These are phyloP conservation scores for Mallotus nudiflorus DNA, from an alignment of 345 rosid genomes.

Conservation along the genomic window DNA sequence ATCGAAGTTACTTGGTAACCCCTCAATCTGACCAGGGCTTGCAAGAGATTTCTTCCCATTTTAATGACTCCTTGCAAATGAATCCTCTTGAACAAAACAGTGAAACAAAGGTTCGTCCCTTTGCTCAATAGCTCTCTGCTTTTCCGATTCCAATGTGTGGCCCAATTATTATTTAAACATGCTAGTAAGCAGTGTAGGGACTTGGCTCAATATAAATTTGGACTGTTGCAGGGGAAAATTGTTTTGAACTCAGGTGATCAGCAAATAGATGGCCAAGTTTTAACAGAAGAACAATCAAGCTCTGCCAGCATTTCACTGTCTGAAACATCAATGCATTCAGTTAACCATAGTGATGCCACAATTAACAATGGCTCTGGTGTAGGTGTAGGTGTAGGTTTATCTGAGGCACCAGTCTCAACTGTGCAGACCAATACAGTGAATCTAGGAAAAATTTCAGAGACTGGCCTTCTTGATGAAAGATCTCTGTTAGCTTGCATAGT, in stretches of 20 bases:
- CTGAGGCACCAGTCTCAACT: slow-evolving; percentile 45
- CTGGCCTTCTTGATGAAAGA: slow-evolving; percentile 76
- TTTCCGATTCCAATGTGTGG: slow-evolving; percentile 9
- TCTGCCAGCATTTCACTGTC: slow-evolving; percentile 38
- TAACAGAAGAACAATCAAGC: slow-evolving; percentile 52
- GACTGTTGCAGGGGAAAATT: slow-evolving; percentile 48
- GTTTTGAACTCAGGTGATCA: slow-evolving; percentile 32
- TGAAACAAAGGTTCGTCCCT: slow-evolving; percentile 62
- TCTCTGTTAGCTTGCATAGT: slow-evolving; percentile 83
- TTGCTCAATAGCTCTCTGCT: slow-evolving; percentile 4
- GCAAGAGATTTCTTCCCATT: slow-evolving; percentile 70
- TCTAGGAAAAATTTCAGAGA: slow-evolving; percentile 48
- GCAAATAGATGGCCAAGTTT: slow-evolving; percentile 46
- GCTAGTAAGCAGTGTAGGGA: slow-evolving; percentile 7
- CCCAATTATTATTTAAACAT: slow-evolving; percentile 1
- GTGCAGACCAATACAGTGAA: slow-evolving; percentile 36
- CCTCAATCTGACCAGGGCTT: slow-evolving; percentile 52
- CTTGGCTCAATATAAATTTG: slow-evolving; percentile 21
- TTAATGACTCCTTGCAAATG: slow-evolving; percentile 55
- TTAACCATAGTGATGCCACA: slow-evolving; percentile 33
- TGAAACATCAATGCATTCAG: slow-evolving; percentile 36
- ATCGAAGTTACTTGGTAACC: slow-evolving; percentile 43
- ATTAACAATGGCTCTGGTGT: slow-evolving; percentile 33
- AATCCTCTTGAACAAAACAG: slow-evolving; percentile 43
- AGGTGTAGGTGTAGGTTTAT: too few species aligned